Evolutionary conservation across 2,329 filamentous ascomycete genomes (phyloP).

Genomic region (Aspergillus tamarii): DNA sequence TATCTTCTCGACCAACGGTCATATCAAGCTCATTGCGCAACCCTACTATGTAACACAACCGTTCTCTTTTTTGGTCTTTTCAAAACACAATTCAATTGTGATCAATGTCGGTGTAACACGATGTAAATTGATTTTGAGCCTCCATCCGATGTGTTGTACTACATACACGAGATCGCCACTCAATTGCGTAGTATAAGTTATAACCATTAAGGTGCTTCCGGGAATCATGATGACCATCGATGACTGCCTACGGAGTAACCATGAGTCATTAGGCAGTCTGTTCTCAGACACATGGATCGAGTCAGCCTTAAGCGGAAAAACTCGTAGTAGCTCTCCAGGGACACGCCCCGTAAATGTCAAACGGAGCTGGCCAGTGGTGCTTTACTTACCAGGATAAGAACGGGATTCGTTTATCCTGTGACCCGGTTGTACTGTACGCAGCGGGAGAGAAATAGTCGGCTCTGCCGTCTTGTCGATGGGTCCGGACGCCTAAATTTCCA

Average conservation of each 20-base stretch:
- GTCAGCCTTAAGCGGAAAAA: neutral
- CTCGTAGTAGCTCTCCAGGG: neutral
- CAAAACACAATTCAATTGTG: neutral
- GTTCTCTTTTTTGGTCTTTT: neutral
- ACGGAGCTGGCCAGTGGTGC: neutral
- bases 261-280: neutral
- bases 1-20: neutral
- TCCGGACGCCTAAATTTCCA: neutral
- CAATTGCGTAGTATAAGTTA: neutral
- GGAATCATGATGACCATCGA: neutral
- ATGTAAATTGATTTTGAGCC: neutral
- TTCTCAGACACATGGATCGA: neutral
- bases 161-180: neutral
- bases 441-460: neutral
- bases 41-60: neutral
- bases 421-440: neutral
- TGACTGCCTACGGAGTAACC: neutral
- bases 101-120: neutral
- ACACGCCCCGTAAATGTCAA: neutral
- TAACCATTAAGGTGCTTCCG: neutral
- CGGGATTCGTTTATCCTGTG: neutral
- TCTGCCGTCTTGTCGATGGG: neutral
- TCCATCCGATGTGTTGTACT: neutral
- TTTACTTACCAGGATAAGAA: neutral
- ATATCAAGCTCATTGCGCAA: neutral